A percentile compares a stretch with the other conserved stretches of the same genome.
phyloP scores from a whole-genome alignment of 495 filamentous ascomycete species.

The Xylaria bambusicola region DNA sequence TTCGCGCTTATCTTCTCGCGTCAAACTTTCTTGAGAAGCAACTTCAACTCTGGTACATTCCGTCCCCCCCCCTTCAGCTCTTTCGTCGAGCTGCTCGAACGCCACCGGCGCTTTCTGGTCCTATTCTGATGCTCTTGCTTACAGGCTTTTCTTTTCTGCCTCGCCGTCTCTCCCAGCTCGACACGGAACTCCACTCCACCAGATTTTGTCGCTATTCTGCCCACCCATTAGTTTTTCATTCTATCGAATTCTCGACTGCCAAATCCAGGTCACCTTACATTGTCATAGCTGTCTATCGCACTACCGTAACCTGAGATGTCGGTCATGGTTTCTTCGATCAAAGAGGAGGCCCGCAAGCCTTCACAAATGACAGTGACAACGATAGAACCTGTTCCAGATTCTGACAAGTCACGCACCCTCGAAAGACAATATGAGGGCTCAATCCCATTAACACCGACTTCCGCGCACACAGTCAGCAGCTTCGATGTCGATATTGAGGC shows the following conservation, averaged over 20 bases:
- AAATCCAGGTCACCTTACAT: not conserved
- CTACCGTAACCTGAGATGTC: not conserved
- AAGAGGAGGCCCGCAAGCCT: constrained; percentile 31
- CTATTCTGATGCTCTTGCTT: too few relatives aligned
- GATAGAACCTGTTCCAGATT: constrained; percentile 14
- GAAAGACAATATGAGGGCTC: constrained; percentile 35
- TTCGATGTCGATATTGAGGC: constrained; percentile 54
- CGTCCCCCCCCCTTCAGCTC: too few relatives aligned
- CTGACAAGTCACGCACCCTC: constrained; percentile 18
- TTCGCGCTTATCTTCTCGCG: too few relatives aligned
- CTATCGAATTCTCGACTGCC: not conserved
- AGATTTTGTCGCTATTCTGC: not conserved
- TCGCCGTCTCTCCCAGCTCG: too few relatives aligned
- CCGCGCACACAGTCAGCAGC: constrained; percentile 37
- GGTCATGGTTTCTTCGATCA: not conserved
- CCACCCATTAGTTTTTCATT: constrained; percentile 4
- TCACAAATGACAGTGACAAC: constrained; percentile 37
- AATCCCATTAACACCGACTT: constrained; percentile 40
- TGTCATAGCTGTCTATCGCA: too few relatives aligned
- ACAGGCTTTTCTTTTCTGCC: too few relatives aligned
- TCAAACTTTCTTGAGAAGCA: too few relatives aligned
- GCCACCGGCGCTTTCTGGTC: too few relatives aligned
- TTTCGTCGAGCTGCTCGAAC: too few relatives aligned
- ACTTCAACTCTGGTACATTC: too few relatives aligned
- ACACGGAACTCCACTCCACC: too few relatives aligned